Conservation (phyloP, 257 asterid genomes). For the Knoxia roxburghii region DNA sequence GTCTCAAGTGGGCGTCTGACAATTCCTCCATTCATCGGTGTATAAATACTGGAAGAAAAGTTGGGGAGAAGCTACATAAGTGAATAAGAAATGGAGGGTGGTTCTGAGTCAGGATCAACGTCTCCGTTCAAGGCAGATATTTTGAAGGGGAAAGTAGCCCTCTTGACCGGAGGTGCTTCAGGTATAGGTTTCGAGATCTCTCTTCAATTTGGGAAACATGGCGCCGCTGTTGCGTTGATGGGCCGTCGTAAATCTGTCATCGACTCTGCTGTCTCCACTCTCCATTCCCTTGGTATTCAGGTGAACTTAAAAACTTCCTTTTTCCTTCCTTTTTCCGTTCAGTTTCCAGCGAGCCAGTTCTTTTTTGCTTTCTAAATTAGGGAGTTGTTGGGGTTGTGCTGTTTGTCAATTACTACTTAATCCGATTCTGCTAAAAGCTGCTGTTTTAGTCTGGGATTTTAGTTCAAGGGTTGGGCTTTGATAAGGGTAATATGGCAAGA, state of each 20-base stretch:
- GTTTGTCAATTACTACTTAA: background rate
- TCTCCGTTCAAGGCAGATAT: constrained; percentile 73
- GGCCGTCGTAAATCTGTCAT: constrained; percentile 78
- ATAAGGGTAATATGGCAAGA: no score
- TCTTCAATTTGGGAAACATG: constrained; percentile 76
- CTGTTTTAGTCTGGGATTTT: background rate
- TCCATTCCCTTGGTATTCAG: constrained; percentile 63
- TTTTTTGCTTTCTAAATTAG: no score
- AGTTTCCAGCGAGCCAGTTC: no score
- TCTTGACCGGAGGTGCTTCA: constrained; percentile 87
- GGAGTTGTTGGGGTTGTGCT: background rate
- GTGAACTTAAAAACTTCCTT: constrained; percentile 18
- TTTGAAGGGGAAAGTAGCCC: constrained; percentile 69
- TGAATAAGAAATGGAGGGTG: constrained; percentile 38
- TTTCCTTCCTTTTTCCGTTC: background rate
- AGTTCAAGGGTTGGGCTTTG: background rate
- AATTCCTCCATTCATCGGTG: no score
- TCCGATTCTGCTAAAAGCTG: background rate
- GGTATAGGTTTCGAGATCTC: constrained; percentile 85
- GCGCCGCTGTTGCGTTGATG: constrained; percentile 85
- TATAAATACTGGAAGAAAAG: background rate
- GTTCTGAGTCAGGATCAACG: background rate
- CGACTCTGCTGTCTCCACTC: constrained; percentile 65
- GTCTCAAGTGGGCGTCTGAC: no score
- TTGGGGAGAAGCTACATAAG: background rate